A percentile compares a stretch with the other conserved stretches of the same genome.
phyloP scores from a whole-genome alignment of 1,139 yeast genomes.

The Pichia sp. region DNA sequence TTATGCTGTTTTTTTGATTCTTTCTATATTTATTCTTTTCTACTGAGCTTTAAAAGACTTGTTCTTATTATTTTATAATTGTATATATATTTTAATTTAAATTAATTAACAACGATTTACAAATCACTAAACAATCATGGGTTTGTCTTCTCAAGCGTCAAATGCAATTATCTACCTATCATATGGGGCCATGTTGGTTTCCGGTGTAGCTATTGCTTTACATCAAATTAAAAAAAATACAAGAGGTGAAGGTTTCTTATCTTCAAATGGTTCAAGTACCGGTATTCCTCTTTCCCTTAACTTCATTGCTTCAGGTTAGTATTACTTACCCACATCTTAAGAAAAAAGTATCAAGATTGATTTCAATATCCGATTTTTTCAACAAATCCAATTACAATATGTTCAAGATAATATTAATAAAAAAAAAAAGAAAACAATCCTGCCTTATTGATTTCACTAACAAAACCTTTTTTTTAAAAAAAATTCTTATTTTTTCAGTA shows the following conservation, averaged over 20 bases:
- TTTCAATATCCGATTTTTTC: not conserved
- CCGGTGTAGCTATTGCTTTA: conserved; percentile 56
- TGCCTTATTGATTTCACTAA: too few species aligned
- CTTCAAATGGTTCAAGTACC: conserved; percentile 74
- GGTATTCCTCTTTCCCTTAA: conserved; percentile 80
- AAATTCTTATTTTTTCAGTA: too few species aligned
- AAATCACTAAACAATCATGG: conserved; percentile 23
- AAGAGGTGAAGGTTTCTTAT: conserved; percentile 46
- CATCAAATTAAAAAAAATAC: conserved; percentile 30
- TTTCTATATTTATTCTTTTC: too few species aligned
- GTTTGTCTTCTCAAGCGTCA: conserved; percentile 43
- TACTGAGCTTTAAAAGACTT: too few species aligned
- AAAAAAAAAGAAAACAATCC: too few species aligned
- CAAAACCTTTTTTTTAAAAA: too few species aligned
- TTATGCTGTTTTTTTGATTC: too few species aligned
- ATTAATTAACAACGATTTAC: too few species aligned
- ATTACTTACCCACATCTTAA: conserved; percentile 12
- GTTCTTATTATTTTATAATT: too few species aligned
- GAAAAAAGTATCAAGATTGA: not conserved
- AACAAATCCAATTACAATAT: not conserved
- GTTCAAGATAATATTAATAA: too few species aligned
- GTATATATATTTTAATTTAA: too few species aligned
- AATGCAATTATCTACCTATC: conserved; percentile 76
- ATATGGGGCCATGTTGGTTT: conserved; percentile 57
- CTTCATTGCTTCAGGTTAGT: conserved; percentile 85